Conservation (phyloP, 106 monocot genomes). For the Phalaenopsis equestris region DNA sequence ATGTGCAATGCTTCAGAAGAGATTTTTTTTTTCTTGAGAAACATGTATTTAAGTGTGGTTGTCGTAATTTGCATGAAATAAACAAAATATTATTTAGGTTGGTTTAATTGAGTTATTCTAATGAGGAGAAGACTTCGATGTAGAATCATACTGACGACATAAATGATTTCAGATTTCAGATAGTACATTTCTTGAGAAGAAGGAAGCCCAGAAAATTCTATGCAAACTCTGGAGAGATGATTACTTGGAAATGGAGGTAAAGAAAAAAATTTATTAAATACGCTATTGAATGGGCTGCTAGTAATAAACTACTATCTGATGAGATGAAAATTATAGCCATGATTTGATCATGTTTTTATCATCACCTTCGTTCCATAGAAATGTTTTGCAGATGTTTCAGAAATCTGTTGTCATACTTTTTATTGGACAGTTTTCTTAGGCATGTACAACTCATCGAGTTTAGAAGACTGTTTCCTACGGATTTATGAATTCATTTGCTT, state of each 20-base stretch:
- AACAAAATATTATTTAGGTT: too few species aligned
- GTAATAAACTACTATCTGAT: neutral
- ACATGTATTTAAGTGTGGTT: too few species aligned
- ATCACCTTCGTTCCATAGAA: neutral
- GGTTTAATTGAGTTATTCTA: neutral
- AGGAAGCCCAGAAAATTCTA: slow-evolving; percentile 36
- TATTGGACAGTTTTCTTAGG: neutral
- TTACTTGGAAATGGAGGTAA: slow-evolving; percentile 70
- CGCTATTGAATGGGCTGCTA: neutral
- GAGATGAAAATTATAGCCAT: neutral
- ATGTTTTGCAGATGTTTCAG: neutral
- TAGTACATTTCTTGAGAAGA: slow-evolving; percentile 52
- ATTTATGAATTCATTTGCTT: neutral
- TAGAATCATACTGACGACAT: neutral
- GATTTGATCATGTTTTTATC: neutral
- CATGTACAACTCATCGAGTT: neutral
- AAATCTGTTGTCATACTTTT: neutral
- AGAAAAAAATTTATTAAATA: neutral
- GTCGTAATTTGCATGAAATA: too few species aligned
- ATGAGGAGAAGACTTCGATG: neutral
- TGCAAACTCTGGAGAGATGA: slow-evolving; percentile 80
- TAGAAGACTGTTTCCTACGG: neutral
- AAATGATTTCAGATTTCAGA: slow-evolving; percentile 27
- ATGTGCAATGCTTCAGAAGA: too few species aligned
- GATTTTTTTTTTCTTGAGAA: too few species aligned